A percentile compares a stretch with the other conserved stretches of the same genome.
Conservation (phyloP, 108 stramenopile species). For the Cyclotella sp. region DNA sequence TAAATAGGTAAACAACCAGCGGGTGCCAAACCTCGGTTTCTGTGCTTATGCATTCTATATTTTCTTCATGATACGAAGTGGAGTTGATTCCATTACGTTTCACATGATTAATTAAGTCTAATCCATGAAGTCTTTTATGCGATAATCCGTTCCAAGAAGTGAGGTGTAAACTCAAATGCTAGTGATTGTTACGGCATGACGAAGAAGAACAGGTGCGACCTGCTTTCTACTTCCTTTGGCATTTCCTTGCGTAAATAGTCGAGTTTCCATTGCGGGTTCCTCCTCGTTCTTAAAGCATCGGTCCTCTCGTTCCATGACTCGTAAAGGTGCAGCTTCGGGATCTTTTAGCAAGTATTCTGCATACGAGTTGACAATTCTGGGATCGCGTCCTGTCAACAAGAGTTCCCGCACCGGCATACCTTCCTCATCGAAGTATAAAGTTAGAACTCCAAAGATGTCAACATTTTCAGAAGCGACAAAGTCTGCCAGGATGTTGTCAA, state of each 20-base stretch:
- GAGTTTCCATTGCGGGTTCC: conserved; percentile 15
- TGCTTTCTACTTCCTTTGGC: conserved; percentile 78
- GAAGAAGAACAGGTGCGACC: conserved; percentile 72
- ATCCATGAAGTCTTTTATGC: background rate
- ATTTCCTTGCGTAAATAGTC: conserved; percentile 77
- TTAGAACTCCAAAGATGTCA: conserved; percentile 35
- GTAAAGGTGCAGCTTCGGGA: conserved; percentile 38
- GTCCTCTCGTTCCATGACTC: conserved; percentile 23
- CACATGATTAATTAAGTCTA: background rate
- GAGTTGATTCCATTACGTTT: too few species aligned
- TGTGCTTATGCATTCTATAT: too few species aligned
- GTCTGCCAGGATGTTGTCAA: conserved; percentile 12
- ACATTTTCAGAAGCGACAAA: conserved; percentile 45
- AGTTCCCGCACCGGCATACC: conserved; percentile 25
- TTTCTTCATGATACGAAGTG: too few species aligned
- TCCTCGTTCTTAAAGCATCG: background rate
- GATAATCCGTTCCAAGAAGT: background rate
- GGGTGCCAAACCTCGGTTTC: too few species aligned
- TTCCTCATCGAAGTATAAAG: conserved; percentile 28
- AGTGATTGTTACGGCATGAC: conserved; percentile 19
- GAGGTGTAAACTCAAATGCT: background rate
- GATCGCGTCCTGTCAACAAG: conserved; percentile 26
- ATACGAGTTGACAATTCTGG: conserved; percentile 41
- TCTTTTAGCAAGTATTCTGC: conserved; percentile 30
- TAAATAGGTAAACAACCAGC: too few species aligned